Evolutionary conservation across 306 rosid genomes (phyloP), one percentile per base, ranked within the genome.

Genomic region (Inga laurina): DNA sequence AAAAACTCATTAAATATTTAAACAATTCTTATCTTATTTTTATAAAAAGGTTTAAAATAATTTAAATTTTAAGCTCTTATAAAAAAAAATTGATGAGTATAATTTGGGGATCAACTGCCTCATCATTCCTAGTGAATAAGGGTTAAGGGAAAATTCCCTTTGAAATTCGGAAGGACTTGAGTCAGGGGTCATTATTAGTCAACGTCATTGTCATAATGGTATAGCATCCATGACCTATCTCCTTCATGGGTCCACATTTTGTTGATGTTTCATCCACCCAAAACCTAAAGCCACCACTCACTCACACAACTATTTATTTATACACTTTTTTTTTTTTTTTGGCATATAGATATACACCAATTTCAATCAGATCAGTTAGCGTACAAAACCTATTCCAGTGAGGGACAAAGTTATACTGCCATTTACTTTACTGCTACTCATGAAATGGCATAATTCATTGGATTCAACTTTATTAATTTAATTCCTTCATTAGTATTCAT

Each of bases 151-250:
- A 39, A 19, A 6, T 18, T 21, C 10, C 74, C 45, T 32, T 66
- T 67, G 46, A 10, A 44, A 12, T 57, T 37, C 21, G 73, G 64
- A 14, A 27, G 46, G 24, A 21, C 24, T 2, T 46, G 8, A 22
- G 39, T 32, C 10, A 57, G 34, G 62, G 66, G 66, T n/a, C 6
- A 22, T n/a, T 57, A 57, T 59, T 59, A 14, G 66, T 21, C 9
- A 12, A 71, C 15, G 54, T 76, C 78, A 46, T 56, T 72, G 57
- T 30, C 37, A 32, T 5, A 2, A 48, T 24, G 54, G 82, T 77
- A 85, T 76, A 68, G 76, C 37, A 15, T 71, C 49, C 67, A 54
- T 81, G 74, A 69, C 74, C n/a, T 72, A 32, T 76, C 57, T 54
- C 49, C 13, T 44, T 43, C 65, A 21, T 30, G 77, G 85, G 78